These are phyloP conservation scores for Amphicarpaea edgeworthii DNA, from an alignment of 306 rosid species.

Conservation along the genomic window DNA sequence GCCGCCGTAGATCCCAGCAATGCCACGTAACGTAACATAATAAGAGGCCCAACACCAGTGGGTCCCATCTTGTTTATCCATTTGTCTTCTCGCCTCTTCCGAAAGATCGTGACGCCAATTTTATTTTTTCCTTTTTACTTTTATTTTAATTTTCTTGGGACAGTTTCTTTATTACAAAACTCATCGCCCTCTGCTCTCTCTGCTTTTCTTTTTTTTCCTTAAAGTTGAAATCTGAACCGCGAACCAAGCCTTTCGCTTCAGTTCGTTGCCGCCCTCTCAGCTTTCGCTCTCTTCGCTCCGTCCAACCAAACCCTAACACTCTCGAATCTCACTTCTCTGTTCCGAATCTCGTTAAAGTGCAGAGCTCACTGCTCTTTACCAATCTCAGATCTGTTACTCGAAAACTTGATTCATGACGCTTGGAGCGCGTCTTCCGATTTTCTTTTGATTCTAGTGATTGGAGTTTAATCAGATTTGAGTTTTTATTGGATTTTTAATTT, in stretches of 20 bases:
- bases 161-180: constrained; percentile 41
- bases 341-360: constrained; percentile 41
- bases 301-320: constrained; percentile 76
- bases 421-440: constrained; percentile 11
- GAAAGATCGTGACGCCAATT: constrained; percentile 51
- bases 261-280: constrained; percentile 67
- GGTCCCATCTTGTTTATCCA: constrained; percentile 70
- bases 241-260: constrained; percentile 67
- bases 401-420: constrained; percentile 42
- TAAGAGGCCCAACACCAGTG: constrained; percentile 48
- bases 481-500: constrained; percentile 20
- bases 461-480: constrained; percentile 38
- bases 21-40: constrained; percentile 51
- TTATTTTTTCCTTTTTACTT: neutral
- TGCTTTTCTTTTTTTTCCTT: constrained; percentile 53
- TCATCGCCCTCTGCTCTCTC: constrained; percentile 50
- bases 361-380: constrained; percentile 29
- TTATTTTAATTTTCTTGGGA: constrained; percentile 10
- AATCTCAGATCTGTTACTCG: constrained; percentile 64
- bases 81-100: constrained; percentile 68
- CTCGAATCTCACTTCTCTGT: constrained; percentile 20
- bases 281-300: constrained; percentile 38
- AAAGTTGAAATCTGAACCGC: constrained; percentile 78
- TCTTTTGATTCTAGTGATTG: constrained; percentile 25
- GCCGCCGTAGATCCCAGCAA: constrained; percentile 35